Base-by-base conservation (phyloP, 768 basidiomycete genomes). In the Termitomyces sp. region DNA sequence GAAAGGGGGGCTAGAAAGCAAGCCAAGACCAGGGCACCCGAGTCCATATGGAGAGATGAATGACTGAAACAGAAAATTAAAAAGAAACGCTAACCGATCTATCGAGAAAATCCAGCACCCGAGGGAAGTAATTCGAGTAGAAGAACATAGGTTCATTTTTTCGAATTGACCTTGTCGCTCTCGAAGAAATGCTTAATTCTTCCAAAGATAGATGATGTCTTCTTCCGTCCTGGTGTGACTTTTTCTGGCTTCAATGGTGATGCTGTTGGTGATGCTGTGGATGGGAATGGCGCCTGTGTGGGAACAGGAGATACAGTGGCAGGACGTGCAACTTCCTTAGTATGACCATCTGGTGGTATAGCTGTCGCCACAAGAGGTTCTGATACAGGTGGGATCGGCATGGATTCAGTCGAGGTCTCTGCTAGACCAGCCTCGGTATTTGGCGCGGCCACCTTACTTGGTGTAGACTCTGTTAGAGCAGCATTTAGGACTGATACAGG, bases 141-240 rank as follows among this genome's bases (percentile, higher is more conserved):
- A 9, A 12, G 14, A 48, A 22, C 24, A 22, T 7, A 12, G 8
- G 19, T 32, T 14, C 19, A 45, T 26, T 44, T 52, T 34, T 75
- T 68, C 46, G 74, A 66, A 60, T 78, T 78, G 21, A 79, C 72
- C 61, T 74, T 77, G 53, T 80, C 72, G 35, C 67, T 63, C 15
- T 69, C 63, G 61, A 87, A 85, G 6, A 83, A 62, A 40, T 74
- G 64, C 63, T 80, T 84, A 50, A 80, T 38, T 60, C 75, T 84
- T 24, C 76, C 77, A 51, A 87, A 74, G 30, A 85, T 64, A 15
- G 83, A 83, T 6, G 68, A 64, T 44, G 73, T 72, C 64, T 82
- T 85, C 71, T 83, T 83, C 55, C 76, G 71, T 15, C 65, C 67
- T n/a, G 59, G 60, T 14, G 60, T 51, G 2, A 74, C 70, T 21